phyloP scores from a whole-genome alignment of 441 rosid species.

The Kokia cookei region DNA sequence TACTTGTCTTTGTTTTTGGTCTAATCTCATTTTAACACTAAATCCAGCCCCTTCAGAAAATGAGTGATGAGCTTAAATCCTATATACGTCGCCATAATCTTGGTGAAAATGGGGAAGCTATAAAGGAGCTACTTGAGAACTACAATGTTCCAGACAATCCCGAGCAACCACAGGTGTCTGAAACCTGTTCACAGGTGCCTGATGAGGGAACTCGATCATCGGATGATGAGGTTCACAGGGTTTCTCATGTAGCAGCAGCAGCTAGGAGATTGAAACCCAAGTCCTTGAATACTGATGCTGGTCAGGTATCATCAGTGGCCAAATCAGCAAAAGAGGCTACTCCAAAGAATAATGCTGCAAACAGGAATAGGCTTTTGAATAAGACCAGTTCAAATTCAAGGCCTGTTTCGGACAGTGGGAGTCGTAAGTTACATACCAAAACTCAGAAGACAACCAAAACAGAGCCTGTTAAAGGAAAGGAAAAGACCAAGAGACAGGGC shows the following conservation, averaged over 20 bases:
- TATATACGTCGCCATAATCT: conserved; percentile 56
- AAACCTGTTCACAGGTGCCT: conserved; percentile 47
- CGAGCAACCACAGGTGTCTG: conserved; percentile 56
- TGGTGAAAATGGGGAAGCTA: conserved; percentile 38
- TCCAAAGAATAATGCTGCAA: conserved; percentile 30
- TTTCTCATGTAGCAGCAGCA: conserved; percentile 33
- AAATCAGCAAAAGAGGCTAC: conserved; percentile 30
- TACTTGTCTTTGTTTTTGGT: not conserved
- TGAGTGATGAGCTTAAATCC: conserved; percentile 72
- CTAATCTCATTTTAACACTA: not conserved
- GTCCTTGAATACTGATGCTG: conserved; percentile 38
- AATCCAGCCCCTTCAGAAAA: conserved; percentile 52
- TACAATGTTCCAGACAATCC: conserved; percentile 45
- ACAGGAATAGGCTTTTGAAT: conserved; percentile 31
- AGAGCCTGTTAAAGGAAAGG: conserved; percentile 32
- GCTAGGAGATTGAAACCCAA: conserved; percentile 47
- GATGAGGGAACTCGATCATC: conserved; percentile 54
- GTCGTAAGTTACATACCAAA: conserved; percentile 42
- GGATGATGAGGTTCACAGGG: conserved; percentile 54
- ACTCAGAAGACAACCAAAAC: conserved; percentile 44
- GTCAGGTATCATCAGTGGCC: conserved; percentile 26
- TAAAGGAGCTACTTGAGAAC: conserved; percentile 50
- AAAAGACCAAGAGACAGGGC: conserved; percentile 30
- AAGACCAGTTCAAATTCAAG: conserved; percentile 35
- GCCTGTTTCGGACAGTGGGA: conserved; percentile 31